A percentile compares a stretch with the other conserved stretches of the same genome.
Evolutionary conservation across 106 monocot species (phyloP).

Genomic region (Acorus calamus): DNA sequence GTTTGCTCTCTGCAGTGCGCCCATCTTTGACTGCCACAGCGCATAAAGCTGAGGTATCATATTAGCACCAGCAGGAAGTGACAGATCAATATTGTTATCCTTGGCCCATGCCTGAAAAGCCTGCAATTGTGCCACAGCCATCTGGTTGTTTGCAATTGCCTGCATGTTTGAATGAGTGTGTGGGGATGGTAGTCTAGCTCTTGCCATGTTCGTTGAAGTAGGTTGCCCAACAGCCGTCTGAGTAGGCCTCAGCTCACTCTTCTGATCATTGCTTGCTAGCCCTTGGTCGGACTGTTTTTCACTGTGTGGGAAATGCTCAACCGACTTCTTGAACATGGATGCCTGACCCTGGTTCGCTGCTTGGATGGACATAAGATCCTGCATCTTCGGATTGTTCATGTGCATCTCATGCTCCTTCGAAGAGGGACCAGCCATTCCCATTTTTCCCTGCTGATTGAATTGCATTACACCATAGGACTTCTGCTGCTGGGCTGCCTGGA

Average conservation of each 20-base stretch:
- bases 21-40: conserved; percentile 48
- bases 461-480: conserved; percentile 45
- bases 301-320: conserved; percentile 24
- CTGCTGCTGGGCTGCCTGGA: conserved; percentile 52
- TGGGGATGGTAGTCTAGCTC: conserved; percentile 23
- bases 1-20: conserved; percentile 43
- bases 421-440: conserved; percentile 20
- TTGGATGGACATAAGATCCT: conserved; percentile 59
- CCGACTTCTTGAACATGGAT: conserved; percentile 20
- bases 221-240: conserved; percentile 29
- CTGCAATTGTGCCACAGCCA: conserved; percentile 61
- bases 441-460: conserved; percentile 43
- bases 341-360: conserved; percentile 36
- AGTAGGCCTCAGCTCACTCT: conserved; percentile 35
- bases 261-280: conserved; percentile 25
- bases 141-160: conserved; percentile 39
- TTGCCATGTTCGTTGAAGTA: conserved; percentile 21
- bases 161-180: conserved; percentile 26
- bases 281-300: conserved; percentile 39
- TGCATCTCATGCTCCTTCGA: conserved; percentile 42
- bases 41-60: conserved; percentile 67
- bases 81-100: conserved; percentile 71
- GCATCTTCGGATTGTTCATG: conserved; percentile 50
- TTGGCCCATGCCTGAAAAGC: conserved; percentile 81
- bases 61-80: conserved; percentile 59